Evolutionary conservation across 202 grass and related monocot species (phyloP), one percentile per base, ranked within the genome.

Genomic region (Miscanthus sacchariflorus): DNA sequence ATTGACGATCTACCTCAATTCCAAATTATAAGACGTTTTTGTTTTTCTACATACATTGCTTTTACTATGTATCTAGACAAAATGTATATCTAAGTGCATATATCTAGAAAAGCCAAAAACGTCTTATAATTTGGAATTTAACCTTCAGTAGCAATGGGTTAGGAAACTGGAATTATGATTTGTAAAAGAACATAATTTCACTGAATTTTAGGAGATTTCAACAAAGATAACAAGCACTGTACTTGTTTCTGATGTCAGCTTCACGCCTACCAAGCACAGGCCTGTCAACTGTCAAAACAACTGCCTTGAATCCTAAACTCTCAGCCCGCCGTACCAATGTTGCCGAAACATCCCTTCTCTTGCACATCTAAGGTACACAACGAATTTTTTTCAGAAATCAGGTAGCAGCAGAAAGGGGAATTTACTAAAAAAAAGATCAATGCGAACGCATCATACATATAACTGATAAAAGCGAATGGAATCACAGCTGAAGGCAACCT

Each of bases 241-340:
- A 98, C 96, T 95, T 99, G 88, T 99, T 99, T 83, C 89, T 93
- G 38, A 92, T 92, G 40, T 95, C 96, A 58, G 90, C 93, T 85
- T 99, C 96, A 13, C 96, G 88, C 68, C 94, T 90, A 36, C 96
- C 92, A 2, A 96, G 74, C 81, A 89, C 73, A 52, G 94, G 94
- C 8, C 86, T 99, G 91, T 99, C 92, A 54, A 96, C 94, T 84
- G 96, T 99, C 76, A 99, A 59, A 85, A 96, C 87, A 87, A 96
- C 86, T 28, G 94, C 94, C 58, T 87, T 96, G 79, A 93, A 99
- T 44, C 94, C 94, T 84, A 68, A 88, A 76, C 74, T 93, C 81
- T 96, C 94, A 3, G 92, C 96, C 76, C 94, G 84, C 13, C 59
- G 84, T 45, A 99, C 75, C 72, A 99, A 79, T 85, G 81, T 77